Conservation (phyloP, 164 flowering plant genomes). For the Kalanchoe fedtschenkoi region DNA sequence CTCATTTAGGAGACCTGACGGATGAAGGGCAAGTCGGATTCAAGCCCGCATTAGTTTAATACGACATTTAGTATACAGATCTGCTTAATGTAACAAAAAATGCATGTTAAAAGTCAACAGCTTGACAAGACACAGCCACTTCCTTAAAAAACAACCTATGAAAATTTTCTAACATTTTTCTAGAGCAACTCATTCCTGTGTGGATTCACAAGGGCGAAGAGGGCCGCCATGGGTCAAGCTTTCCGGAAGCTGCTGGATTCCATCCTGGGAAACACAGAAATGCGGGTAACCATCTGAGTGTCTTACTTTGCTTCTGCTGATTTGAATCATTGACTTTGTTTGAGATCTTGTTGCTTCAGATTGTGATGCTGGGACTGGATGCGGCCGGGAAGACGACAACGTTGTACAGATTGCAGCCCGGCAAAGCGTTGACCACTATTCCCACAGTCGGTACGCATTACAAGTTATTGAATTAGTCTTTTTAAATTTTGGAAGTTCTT, state of each 20-base stretch:
- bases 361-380: conserved; percentile 98
- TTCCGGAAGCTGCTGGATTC: conserved; percentile 89
- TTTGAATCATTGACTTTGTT: neutral
- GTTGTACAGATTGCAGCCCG: conserved; percentile 88
- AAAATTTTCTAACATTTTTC: neutral
- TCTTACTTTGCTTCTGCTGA: neutral
- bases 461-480: neutral
- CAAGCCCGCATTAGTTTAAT: no score
- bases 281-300: conserved; percentile 45
- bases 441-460: conserved; percentile 77
- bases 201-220: neutral
- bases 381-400: conserved; percentile 98
- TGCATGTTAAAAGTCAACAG: neutral
- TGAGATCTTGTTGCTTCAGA: conserved; percentile 30
- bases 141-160: neutral
- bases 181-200: neutral
- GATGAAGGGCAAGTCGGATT: no score
- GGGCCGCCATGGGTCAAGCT: conserved; percentile 76
- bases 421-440: conserved; percentile 86
- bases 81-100: no score
- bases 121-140: neutral
- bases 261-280: conserved; percentile 90
- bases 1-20: no score
- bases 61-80: no score
- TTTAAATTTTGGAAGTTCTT: neutral